Evolutionary conservation across 257 asterid species (phyloP), one percentile per base, ranked within the genome.

Genomic region (Euphrasia confusa): DNA sequence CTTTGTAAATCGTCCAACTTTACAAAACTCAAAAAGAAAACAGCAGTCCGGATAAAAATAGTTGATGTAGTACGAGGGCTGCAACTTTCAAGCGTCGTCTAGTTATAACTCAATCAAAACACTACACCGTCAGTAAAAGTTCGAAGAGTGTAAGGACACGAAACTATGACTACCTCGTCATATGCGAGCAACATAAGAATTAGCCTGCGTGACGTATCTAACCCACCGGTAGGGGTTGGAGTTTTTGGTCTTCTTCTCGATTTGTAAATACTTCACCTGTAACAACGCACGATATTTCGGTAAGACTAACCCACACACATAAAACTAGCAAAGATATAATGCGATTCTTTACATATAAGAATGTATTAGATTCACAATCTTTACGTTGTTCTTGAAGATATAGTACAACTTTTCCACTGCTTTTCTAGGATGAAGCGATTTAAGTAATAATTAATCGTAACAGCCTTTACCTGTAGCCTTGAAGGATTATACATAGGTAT

Each of bases 401-500:
- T 21, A 21, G 15, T 10, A 12, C 17, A 10, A 11, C 15, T 54
- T 11, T 9, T 37, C 27, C 48, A 50, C 55, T 11, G 18, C 5
- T 14, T 14, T 15, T 4, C 1, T 50, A 50, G 12, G 55, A 6
- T 17, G 10, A 37, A 62, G 61, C 61, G 30, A 60, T 50, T 21
- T 44, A 39, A 49, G 14, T 1, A 37, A 64, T 32, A 70, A 18
- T 64, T 53, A 70, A 48, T 28, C 28, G 44, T 60, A 58, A 61
- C 47, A 64, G 13, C 54, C 60, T 69, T 37, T 78, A 93, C 99
- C 97, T 89, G 96, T 64, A 93, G 94, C 83, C 95, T 82, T 61
- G 99, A 93, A 69, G 95, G 94, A 73, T 93, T 93, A 71, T 93
- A 75, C 99, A 93, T 93, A 12, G 99, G 99, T 74, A 93, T 85